Base-by-base conservation (phyloP, 2,329 filamentous ascomycete genomes). In the Aspergillus fumigatus region DNA sequence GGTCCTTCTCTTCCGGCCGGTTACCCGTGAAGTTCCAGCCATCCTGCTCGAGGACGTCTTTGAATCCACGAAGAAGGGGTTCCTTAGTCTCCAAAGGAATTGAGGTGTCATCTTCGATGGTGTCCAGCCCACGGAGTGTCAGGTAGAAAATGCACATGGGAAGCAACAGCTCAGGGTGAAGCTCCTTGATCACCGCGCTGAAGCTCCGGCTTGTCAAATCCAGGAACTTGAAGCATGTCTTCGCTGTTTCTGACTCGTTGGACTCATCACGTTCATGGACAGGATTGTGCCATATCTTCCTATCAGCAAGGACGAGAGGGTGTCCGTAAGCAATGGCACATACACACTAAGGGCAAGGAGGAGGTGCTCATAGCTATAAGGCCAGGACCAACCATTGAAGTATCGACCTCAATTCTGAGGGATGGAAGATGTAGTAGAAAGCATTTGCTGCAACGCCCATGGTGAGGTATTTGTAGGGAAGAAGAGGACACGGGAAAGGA, bases 71-170 rank as follows among this genome's bases (percentile, higher is more conserved):
- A 59, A 99, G 80, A 55, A 97, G 76, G 1, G 92, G 91, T 70
- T 95, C 89, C 79, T 99, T 99, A 69, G 83, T 87, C 62, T 84
- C 82, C 41, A 93, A 78, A 2, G 88, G 80, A 59, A 99, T 88
- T 4, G 92, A 96, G 86, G 97, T 97, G 75, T 99, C 94, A 80
- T 99, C 94, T 77, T 99, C 94, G 59, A 99, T 90, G n/a, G 94
- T 99, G 75, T 99, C 94, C 51, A 99, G 84, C 49, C 90, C 94
- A 59, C 94, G 90, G 54, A 99, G 82, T 53, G 91, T 84, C 27
- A 99, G 84, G 79, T 99, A 99, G 82, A 99, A 99, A 9, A 97
- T 80, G 55, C 88, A 86, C 48, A 97, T 83, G 25, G 94, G 92
- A 43, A 97, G 84, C 38, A 97, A 84, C 32, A 99, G 86, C 77